Conservation (phyloP, 495 filamentous ascomycete species). For the Xylaria telfairii region DNA sequence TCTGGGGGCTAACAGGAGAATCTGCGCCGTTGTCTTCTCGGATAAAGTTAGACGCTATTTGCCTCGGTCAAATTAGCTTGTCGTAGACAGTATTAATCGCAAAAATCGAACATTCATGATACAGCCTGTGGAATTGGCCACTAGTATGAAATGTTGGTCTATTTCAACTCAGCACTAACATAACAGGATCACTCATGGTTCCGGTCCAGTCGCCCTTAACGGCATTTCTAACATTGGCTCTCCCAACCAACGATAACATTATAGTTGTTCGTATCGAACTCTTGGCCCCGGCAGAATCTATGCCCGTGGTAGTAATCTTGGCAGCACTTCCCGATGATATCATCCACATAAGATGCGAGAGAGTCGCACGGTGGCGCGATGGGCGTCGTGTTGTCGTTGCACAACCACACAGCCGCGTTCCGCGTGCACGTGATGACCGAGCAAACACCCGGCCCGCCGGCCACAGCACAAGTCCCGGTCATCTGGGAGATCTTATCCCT, state of each 20-base stretch:
- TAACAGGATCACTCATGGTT: background rate
- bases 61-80: background rate
- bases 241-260: constrained; percentile 23
- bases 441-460: constrained; percentile 11
- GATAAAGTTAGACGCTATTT: background rate
- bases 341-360: constrained; percentile 14
- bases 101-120: background rate
- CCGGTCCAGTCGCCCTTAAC: background rate
- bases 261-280: constrained; percentile 21
- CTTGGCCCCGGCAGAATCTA: constrained; percentile 4
- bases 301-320: background rate
- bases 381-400: constrained; percentile 17
- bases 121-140: background rate
- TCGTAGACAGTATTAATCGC: too few relatives aligned
- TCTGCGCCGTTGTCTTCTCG: background rate
- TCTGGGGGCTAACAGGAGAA: background rate
- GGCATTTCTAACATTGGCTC: background rate
- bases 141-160: background rate
- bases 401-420: constrained; percentile 25
- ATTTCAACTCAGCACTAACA: background rate
- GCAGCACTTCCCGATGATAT: constrained; percentile 11
- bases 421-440: constrained; percentile 3
- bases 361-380: constrained; percentile 6
- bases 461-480: background rate
- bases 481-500: background rate